Conservation (phyloP, 2,329 filamentous ascomycete genomes). For the Talaromyces sp. region DNA sequence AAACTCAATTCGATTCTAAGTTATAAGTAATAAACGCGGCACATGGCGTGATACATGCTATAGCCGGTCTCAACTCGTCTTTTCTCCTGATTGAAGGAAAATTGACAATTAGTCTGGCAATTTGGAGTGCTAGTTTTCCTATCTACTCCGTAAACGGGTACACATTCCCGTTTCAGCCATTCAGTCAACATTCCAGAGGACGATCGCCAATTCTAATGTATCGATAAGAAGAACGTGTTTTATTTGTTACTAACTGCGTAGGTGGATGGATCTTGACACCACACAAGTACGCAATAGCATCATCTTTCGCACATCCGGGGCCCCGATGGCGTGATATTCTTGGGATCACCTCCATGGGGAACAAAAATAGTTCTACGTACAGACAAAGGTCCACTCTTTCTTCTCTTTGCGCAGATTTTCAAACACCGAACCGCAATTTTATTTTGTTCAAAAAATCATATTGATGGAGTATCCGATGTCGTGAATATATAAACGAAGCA, state of each 20-base stretch:
- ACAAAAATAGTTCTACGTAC: not conserved
- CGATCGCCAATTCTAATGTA: not conserved
- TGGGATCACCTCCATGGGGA: no score
- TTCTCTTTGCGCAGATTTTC: not conserved
- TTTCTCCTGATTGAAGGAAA: no score
- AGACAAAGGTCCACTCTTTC: not conserved
- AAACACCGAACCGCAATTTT: not conserved
- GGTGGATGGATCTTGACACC: not conserved
- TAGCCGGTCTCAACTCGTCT: no score
- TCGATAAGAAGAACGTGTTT: not conserved
- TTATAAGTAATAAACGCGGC: no score
- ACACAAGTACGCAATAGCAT: not conserved
- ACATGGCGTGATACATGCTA: no score
- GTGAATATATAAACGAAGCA: not conserved
- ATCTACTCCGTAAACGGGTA: no score
- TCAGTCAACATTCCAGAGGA: not conserved
- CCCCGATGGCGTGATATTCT: conserved; percentile 2
- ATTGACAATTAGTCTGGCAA: not conserved
- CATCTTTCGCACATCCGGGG: conserved; percentile 1
- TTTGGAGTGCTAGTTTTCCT: not conserved
- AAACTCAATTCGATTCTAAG: no score
- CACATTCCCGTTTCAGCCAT: not conserved
- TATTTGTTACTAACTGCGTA: not conserved
- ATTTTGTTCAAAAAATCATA: not conserved
- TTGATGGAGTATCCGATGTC: no score